Percentiles rank a stretch among this genome's conserved stretches.
These are phyloP conservation scores for Suillus hirtellus DNA, from an alignment of 768 basidiomycete species.

Conservation along the genomic window DNA sequence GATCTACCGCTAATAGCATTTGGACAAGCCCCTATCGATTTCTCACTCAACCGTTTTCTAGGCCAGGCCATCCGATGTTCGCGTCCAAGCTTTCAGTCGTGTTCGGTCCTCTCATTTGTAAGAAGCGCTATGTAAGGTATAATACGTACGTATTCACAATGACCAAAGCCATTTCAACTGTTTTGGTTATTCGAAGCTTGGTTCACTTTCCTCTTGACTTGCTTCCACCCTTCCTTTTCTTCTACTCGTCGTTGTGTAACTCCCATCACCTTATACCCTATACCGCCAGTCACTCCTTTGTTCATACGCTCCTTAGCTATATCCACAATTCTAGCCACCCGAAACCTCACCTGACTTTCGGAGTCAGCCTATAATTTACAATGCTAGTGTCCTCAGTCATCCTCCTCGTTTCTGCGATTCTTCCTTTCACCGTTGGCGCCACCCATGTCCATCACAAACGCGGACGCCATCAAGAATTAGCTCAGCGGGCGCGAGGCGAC, in stretches of 20 bases:
- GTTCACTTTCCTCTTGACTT: not conserved
- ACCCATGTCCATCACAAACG: constrained; percentile 21
- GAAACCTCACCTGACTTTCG: not conserved
- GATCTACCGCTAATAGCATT: not conserved
- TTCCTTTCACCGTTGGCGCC: constrained; percentile 36
- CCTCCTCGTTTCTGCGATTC: constrained; percentile 35
- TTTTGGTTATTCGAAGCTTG: not conserved
- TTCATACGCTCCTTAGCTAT: not conserved
- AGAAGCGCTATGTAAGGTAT: not conserved
- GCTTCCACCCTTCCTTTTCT: not conserved
- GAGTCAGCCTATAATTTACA: not conserved
- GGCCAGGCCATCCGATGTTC: not conserved
- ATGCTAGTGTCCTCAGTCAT: constrained; percentile 33
- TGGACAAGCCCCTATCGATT: not conserved
- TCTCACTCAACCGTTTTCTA: not conserved
- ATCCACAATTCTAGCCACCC: too few relatives aligned
- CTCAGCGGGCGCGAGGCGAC: constrained; percentile 42
- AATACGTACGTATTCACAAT: not conserved
- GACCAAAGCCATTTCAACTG: not conserved
- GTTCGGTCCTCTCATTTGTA: not conserved
- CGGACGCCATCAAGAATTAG: constrained; percentile 45
- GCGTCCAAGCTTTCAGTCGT: not conserved
- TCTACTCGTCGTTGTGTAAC: not conserved
- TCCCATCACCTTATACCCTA: not conserved
- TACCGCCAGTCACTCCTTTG: not conserved